Evolutionary conservation across 768 basidiomycete species (phyloP).

Genomic region (Leccinum aurantiacum): DNA sequence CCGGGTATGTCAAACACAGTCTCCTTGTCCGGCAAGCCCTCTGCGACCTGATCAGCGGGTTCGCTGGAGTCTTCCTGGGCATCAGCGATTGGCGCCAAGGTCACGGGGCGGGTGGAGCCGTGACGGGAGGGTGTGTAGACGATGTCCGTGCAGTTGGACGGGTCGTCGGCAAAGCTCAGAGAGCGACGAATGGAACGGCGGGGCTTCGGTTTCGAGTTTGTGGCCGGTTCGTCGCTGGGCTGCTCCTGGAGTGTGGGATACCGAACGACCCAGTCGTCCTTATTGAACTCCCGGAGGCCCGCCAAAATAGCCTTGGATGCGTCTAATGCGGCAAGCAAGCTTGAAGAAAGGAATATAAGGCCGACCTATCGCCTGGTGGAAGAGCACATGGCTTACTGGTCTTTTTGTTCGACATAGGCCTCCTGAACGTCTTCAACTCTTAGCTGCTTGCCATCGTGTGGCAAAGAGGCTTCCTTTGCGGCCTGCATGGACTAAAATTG

Average conservation of each 20-base stretch:
- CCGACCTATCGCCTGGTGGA: not conserved
- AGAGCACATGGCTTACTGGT: conserved; percentile 52
- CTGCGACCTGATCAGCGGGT: conserved; percentile 15
- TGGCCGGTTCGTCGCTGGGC: conserved; percentile 26
- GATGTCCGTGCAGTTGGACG: conserved; percentile 64
- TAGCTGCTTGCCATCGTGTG: conserved; percentile 30
- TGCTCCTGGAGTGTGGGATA: conserved; percentile 76
- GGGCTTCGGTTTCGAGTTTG: conserved; percentile 27
- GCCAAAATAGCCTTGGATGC: conserved; percentile 64
- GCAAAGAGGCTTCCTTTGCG: conserved; percentile 15
- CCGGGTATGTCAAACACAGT: conserved; percentile 43
- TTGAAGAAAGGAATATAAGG: conserved; percentile 4
- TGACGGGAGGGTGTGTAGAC: conserved; percentile 50
- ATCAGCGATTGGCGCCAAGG: conserved; percentile 54
- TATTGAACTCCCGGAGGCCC: conserved; percentile 79
- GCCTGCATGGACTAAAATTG: conserved; percentile 16
- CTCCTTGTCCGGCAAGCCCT: conserved; percentile 33
- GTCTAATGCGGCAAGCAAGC: conserved; percentile 73
- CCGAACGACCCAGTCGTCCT: conserved; percentile 81
- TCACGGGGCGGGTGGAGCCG: conserved; percentile 57
- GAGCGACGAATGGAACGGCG: conserved; percentile 59
- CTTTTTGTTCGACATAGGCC: conserved; percentile 71
- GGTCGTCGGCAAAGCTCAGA: conserved; percentile 85
- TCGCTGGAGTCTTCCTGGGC: conserved; percentile 34
- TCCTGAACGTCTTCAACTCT: conserved; percentile 74